Evolutionary conservation across 495 filamentous ascomycete species (phyloP), one percentile per base, ranked within the genome.

Genomic region (Opeltia flavorubescens): DNA sequence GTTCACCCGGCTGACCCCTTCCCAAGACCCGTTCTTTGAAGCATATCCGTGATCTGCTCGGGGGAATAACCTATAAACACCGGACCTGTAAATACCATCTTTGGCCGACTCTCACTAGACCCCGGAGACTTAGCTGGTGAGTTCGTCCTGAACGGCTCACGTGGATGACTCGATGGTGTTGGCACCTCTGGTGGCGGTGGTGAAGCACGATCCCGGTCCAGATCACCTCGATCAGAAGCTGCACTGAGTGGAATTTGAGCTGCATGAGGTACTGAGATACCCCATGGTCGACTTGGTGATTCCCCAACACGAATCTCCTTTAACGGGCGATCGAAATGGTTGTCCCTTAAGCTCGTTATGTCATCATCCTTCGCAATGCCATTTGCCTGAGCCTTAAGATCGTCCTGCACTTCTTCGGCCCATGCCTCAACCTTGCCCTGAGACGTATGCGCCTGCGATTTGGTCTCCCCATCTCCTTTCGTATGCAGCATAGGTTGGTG

Each of bases 281-380:
- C 88, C 88, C 88, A 95, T 24, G 88, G 88, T 23, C 87, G 72
- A 58, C 81, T 89, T 28, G 88, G 88, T 27, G 83, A 89, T 59
- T 95, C 88, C 15, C 88, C 88, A 21, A 95, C 76, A 5, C 88
- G 70, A 12, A 95, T 74, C 49, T 93, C 88, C 50, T 84, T 80
- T 39, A 95, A 55, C 2, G 81, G 77, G 34, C 88, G 75, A 54
- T 93, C 86, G 56, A 91, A 94, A 50, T 77, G 80, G 42, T 65
- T 55, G 47, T 76, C 1, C 36, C 43, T 17, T 34, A 15, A 4
- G 23, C 31, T 15, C 30, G 43, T 12, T 31, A 60, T 25, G 74
- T 68, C 63, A 9, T 71, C 69, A 6, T 59, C 58, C 29, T 53
- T 48, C 25, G 50, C 48, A 15, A 21, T 40, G 15, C 44, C n/a